phyloP scores from a whole-genome alignment of 768 basidiomycete genomes.

The Boletus speciosus region DNA sequence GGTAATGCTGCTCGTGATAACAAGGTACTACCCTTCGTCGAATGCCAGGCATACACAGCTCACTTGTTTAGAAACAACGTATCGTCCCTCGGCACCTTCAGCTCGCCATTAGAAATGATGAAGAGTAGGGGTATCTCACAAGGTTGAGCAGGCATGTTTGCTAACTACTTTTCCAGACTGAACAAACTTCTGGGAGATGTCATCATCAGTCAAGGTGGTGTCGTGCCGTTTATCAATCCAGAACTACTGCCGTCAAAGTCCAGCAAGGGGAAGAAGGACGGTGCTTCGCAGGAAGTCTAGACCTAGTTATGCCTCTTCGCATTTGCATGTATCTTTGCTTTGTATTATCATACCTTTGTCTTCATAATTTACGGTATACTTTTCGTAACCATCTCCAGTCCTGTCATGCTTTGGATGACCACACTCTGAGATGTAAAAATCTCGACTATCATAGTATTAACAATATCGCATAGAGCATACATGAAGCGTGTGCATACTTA shows the following conservation, averaged over 20 bases:
- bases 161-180: conserved; percentile 33
- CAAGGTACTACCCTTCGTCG: conserved; percentile 35
- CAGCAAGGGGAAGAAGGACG: conserved; percentile 47
- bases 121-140: conserved; percentile 46
- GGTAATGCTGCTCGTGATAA: conserved; percentile 77
- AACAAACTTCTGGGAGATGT: conserved; percentile 58
- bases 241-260: conserved; percentile 44
- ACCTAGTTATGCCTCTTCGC: neutral
- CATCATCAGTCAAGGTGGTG: conserved; percentile 77
- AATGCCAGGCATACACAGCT: neutral
- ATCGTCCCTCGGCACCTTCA: conserved; percentile 79
- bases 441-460: neutral
- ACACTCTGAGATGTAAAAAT: neutral
- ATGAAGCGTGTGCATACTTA: neutral
- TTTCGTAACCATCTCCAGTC: conserved; percentile 16
- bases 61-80: conserved; percentile 51
- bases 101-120: conserved; percentile 73
- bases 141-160: neutral
- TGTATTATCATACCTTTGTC: conserved; percentile 24
- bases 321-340: conserved; percentile 9
- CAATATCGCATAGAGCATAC: neutral
- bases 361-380: conserved; percentile 31
- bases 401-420: too few relatives aligned
- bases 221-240: conserved; percentile 61
- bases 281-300: conserved; percentile 49